phyloP scores from a whole-genome alignment of 768 basidiomycete species.

The Suillus weaverae region DNA sequence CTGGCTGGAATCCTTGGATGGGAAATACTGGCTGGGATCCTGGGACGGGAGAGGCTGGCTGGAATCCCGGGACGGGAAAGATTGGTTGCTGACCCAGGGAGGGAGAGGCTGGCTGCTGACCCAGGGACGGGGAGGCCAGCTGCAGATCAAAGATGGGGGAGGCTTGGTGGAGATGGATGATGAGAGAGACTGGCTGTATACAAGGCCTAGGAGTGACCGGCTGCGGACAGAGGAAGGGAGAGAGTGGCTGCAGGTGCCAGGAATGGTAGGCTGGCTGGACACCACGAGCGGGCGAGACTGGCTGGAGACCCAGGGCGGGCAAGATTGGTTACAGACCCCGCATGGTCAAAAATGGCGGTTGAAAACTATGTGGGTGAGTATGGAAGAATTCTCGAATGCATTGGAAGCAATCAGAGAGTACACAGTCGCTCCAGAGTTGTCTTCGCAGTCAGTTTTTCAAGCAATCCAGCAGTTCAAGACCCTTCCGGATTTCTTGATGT shows the following conservation, averaged over 20 bases:
- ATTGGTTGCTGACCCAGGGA: too few species aligned
- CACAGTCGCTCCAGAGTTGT: background rate
- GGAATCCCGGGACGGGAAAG: too few species aligned
- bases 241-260: background rate
- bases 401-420: background rate
- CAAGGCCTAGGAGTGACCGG: too few species aligned
- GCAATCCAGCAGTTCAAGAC: background rate
- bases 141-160: too few species aligned
- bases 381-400: background rate
- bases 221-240: background rate
- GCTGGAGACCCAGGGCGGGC: background rate
- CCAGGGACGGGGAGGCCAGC: too few species aligned
- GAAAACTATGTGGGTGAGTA: background rate
- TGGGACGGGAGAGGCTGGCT: too few species aligned
- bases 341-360: background rate
- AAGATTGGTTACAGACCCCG: background rate
- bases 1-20: too few species aligned
- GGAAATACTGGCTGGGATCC: too few species aligned
- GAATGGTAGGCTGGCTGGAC: background rate
- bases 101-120: too few species aligned
- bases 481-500: background rate
- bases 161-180: too few species aligned
- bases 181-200: too few species aligned
- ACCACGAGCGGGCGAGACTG: background rate
- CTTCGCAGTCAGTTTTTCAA: background rate